Base-by-base conservation (phyloP, 768 basidiomycete species). In the Calocybe cyanea region DNA sequence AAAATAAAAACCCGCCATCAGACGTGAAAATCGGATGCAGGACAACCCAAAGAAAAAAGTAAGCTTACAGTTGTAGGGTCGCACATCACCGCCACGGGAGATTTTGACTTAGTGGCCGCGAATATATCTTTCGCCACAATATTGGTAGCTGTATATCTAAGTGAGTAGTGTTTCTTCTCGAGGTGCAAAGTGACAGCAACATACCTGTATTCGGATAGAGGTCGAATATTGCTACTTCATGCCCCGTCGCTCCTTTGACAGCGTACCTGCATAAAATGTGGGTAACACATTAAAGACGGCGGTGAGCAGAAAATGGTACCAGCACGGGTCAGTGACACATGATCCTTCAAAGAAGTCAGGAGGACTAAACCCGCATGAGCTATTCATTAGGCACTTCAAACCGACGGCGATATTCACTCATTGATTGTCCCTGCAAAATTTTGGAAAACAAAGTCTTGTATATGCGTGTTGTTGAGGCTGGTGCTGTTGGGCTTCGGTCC, bases 291-390 rank as follows among this genome's bases (percentile, higher is more conserved):
- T 15, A 21, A 14, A n/a, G 32, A 21, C 2, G 13, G 18, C 13
- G 15, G 25, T n/a, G 7, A 13, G 13, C 28, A 2, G 21, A 28
- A 20, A 11, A 30, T 19, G 48, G 17, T 44, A 69, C 79, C 80
- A 83, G 63, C 79, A 82, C 4, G 79, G 81, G 54, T 83, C 76
- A 18, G 59, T 67, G 17, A 83, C 62, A 51, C 81, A 83, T 1
- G 74, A 73, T 10, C 80, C 80, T 59, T 83, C 81, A 30, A 78
- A 72, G 50, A 66, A 80, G 25, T 52, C 42, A 2, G 75, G 71
- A 8, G 61, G 65, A 44, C 69, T 68, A 43, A 17, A 36, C 11
- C 28, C 23, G 2, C 25, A 24, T 30, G 17, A 33, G 7, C 18
- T 28, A 1, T 45, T 25, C 7, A 19, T 15, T 10, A 18, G 2